A percentile compares a stretch with the other conserved stretches of the same genome.
Evolutionary conservation across 768 basidiomycete species (phyloP).

Genomic region (Gloeostereum incarnatum): DNA sequence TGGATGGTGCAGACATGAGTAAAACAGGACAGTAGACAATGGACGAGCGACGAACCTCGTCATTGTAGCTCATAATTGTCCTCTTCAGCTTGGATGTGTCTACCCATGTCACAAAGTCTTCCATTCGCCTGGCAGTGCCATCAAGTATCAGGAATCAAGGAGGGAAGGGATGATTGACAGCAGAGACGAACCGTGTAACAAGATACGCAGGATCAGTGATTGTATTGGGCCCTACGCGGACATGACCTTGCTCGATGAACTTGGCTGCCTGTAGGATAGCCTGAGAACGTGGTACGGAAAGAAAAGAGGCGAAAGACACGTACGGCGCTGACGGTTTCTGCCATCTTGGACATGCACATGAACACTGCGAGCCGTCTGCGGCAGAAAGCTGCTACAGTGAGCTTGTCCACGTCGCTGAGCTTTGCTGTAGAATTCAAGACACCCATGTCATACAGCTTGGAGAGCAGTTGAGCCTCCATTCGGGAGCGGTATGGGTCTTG

Average conservation of each 20-base stretch:
- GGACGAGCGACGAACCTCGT: constrained; percentile 54
- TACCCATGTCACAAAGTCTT: constrained; percentile 99
- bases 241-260: constrained; percentile 97
- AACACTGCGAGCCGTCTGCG: constrained; percentile 87
- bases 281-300: constrained; percentile 5
- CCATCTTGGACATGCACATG: constrained; percentile 90
- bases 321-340: constrained; percentile 90
- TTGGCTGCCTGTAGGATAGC: constrained; percentile 67
- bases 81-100: constrained; percentile 96
- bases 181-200: constrained; percentile 61
- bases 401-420: constrained; percentile 90
- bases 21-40: background rate
- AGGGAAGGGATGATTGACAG: constrained; percentile 1
- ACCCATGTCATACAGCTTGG: constrained; percentile 97
- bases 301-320: constrained; percentile 23
- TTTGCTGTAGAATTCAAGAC: constrained; percentile 82
- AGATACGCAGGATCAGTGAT: constrained; percentile 95
- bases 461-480: constrained; percentile 81
- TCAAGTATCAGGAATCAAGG: constrained; percentile 2
- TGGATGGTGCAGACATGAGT: constrained; percentile 21
- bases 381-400: constrained; percentile 93
- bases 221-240: constrained; percentile 93
- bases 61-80: constrained; percentile 93
- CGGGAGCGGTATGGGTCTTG: constrained; percentile 81
- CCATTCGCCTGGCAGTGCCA: constrained; percentile 66